A percentile compares a stretch with the other conserved stretches of the same genome.
Conservation (phyloP, 352 stramenopile species). For the Phytophthora pseudosyringae region DNA sequence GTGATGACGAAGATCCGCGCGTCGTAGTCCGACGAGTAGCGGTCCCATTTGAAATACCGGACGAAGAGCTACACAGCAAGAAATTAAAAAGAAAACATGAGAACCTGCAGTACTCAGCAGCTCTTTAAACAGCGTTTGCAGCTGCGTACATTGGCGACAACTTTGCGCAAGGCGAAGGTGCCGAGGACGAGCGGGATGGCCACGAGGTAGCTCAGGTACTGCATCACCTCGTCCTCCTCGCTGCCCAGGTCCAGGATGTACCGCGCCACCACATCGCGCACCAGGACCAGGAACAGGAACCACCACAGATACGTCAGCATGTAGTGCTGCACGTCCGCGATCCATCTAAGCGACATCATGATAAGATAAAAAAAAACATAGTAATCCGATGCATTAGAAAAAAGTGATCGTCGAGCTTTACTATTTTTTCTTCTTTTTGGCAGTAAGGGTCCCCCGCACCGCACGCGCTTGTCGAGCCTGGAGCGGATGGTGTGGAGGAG, state of each 20-base stretch:
- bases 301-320: slow-evolving; percentile 83
- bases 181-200: slow-evolving; percentile 74
- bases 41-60: slow-evolving; percentile 81
- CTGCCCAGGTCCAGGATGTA: slow-evolving; percentile 63
- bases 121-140: not conserved
- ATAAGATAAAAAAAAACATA: not conserved
- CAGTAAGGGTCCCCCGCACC: slow-evolving; percentile 26
- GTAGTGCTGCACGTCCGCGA: slow-evolving; percentile 81
- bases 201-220: slow-evolving; percentile 62
- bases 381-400: slow-evolving; percentile 14
- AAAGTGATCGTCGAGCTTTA: not conserved
- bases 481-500: slow-evolving; percentile 58
- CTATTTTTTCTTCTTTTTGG: not conserved
- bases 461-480: slow-evolving; percentile 69
- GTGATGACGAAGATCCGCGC: slow-evolving; percentile 85
- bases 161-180: slow-evolving; percentile 77
- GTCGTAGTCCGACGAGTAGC: slow-evolving; percentile 64
- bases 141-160: slow-evolving; percentile 73
- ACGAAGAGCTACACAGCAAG: slow-evolving; percentile 57
- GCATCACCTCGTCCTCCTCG: slow-evolving; percentile 53
- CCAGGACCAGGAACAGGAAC: slow-evolving; percentile 64
- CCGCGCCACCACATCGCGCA: slow-evolving; percentile 44
- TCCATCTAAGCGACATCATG: slow-evolving; percentile 47
- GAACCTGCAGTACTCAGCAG: too few relatives aligned
- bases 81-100: not conserved